Conservation (phyloP, 768 basidiomycete genomes). For the Melanogaster broomeanus region DNA sequence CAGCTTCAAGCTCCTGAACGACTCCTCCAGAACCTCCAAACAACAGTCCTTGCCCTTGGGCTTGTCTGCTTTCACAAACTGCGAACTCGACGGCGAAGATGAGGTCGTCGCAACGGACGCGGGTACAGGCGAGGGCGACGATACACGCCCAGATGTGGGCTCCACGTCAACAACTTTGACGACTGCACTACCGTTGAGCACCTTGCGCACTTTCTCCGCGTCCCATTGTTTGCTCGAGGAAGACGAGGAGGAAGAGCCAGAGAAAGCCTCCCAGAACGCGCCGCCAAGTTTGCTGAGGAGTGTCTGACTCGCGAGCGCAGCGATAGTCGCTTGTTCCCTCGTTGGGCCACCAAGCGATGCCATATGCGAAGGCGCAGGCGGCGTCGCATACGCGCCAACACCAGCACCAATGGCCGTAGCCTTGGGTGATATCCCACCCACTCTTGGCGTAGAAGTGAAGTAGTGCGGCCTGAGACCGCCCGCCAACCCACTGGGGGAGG, state of each 20-base stretch:
- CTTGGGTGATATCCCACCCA: constrained; percentile 4
- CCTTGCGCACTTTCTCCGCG: constrained; percentile 76
- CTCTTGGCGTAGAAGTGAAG: constrained; percentile 25
- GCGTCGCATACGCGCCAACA: constrained; percentile 38
- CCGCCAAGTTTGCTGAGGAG: constrained; percentile 65
- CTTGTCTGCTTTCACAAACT: constrained; percentile 16
- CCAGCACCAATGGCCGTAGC: constrained; percentile 7
- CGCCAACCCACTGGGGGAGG: constrained; percentile 39
- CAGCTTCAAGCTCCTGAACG: constrained; percentile 66
- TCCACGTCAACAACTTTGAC: constrained; percentile 80
- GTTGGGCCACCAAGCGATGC: constrained; percentile 24
- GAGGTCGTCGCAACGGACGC: not conserved
- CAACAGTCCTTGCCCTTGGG: constrained; percentile 23
- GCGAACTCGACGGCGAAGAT: constrained; percentile 2
- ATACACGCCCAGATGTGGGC: constrained; percentile 10
- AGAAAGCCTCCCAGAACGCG: constrained; percentile 91
- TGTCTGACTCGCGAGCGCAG: constrained; percentile 79
- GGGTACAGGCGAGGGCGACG: not conserved
- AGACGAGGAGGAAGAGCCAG: constrained; percentile 38
- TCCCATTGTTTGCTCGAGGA: constrained; percentile 48
- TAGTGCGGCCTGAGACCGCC: constrained; percentile 40
- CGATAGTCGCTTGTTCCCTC: constrained; percentile 39
- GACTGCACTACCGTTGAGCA: constrained; percentile 83
- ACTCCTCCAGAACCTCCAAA: constrained; percentile 60
- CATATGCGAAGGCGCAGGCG: constrained; percentile 42